Percentiles rank a stretch among this genome's conserved stretches.
Evolutionary conservation across 176 grass and related monocot genomes (phyloP).

Genomic region (Eragrostis nindensis): DNA sequence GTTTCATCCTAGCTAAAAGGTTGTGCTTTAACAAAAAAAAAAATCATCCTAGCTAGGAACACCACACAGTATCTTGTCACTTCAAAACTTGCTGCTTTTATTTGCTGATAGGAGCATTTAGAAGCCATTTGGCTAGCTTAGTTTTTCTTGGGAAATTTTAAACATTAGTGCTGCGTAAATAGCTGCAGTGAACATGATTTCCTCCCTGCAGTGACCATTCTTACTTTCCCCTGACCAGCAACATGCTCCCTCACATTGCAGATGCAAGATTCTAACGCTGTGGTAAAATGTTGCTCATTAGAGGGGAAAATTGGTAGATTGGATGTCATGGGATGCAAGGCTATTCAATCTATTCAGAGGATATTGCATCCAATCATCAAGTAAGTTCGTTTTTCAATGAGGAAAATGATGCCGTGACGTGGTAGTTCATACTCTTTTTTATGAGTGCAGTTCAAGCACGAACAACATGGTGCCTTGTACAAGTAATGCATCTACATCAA

Average conservation of each 20-base stretch:
- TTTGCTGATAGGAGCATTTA: constrained; percentile 2
- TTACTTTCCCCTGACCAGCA: constrained; percentile 5
- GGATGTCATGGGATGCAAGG: constrained; percentile 76
- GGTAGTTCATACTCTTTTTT: constrained; percentile 29
- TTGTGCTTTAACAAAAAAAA: constrained; percentile 7
- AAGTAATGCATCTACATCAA: constrained; percentile 36
- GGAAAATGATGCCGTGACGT: constrained; percentile 4
- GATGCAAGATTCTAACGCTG: constrained; percentile 53
- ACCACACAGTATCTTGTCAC: constrained; percentile 6
- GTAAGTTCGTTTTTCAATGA: constrained; percentile 41
- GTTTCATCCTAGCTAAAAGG: background rate
- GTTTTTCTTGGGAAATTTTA: constrained; percentile 13
- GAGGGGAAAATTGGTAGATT: constrained; percentile 80
- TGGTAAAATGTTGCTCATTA: constrained; percentile 54
- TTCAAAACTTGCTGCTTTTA: constrained; percentile 1
- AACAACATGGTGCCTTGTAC: constrained; percentile 38
- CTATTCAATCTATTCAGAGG: constrained; percentile 63
- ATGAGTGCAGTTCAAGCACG: constrained; percentile 26
- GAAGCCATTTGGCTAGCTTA: constrained; percentile 23
- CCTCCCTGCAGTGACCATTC: background rate
- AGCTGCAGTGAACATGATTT: background rate
- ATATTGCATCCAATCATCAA: constrained; percentile 56
- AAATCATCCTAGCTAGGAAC: constrained; percentile 18
- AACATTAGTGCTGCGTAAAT: constrained; percentile 9
- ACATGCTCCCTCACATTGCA: constrained; percentile 41